phyloP scores from a whole-genome alignment of 805 yeast species.

The Blastobotrys attinorum region DNA sequence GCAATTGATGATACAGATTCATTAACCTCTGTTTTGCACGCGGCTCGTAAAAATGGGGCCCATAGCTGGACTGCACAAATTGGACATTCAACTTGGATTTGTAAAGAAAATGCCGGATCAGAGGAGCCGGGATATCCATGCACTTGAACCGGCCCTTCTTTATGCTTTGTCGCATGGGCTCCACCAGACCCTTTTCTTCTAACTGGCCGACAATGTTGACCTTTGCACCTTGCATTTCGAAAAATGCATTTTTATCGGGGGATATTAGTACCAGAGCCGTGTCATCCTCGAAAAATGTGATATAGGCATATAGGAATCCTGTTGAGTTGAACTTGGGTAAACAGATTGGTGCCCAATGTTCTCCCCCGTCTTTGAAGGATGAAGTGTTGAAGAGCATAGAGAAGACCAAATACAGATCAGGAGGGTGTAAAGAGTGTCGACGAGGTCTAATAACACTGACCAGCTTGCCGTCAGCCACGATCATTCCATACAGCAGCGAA shows the following conservation, averaged over 20 bases:
- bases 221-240: slow-evolving; percentile 58
- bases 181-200: slow-evolving; percentile 30
- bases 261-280: slow-evolving; percentile 43
- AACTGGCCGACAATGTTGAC: slow-evolving; percentile 41
- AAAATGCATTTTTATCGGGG: slow-evolving; percentile 73
- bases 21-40: slow-evolving; percentile 20
- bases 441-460: slow-evolving; percentile 68
- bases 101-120: slow-evolving; percentile 72
- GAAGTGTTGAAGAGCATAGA: slow-evolving; percentile 59
- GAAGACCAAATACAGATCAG: slow-evolving; percentile 70
- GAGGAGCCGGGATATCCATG: slow-evolving; percentile 45
- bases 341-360: slow-evolving; percentile 91
- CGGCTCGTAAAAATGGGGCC: slow-evolving; percentile 30
- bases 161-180: slow-evolving; percentile 32
- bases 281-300: slow-evolving; percentile 46
- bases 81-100: slow-evolving; percentile 66
- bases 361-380: slow-evolving; percentile 45
- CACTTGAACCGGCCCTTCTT: slow-evolving; percentile 36
- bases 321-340: slow-evolving; percentile 81
- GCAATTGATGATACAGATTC: slow-evolving; percentile 30
- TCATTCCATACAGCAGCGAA: slow-evolving; percentile 65
- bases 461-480: slow-evolving; percentile 58
- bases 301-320: slow-evolving; percentile 81
- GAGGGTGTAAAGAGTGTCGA: slow-evolving; percentile 69
- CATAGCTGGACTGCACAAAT: slow-evolving; percentile 39